These are phyloP conservation scores for Fusarium odoratissimum DNA, from an alignment of 2,329 filamentous ascomycete genomes.

Conservation along the genomic window DNA sequence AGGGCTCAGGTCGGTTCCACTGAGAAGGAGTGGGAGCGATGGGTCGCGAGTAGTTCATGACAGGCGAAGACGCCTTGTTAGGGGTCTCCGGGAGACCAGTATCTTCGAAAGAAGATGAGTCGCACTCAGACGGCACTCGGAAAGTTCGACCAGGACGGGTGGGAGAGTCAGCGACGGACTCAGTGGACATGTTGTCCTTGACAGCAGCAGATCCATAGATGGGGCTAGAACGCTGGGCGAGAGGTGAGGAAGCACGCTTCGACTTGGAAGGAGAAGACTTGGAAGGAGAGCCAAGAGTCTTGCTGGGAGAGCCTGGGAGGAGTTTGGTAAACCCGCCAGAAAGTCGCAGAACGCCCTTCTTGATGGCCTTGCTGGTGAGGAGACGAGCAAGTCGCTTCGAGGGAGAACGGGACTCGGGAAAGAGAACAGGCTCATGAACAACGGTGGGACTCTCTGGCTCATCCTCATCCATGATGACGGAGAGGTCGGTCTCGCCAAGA, in stretches of 20 bases:
- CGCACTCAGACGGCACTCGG: slow-evolving; percentile 31
- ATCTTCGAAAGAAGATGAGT: slow-evolving; percentile 32
- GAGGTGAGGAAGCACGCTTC: slow-evolving; percentile 43
- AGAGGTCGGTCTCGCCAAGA: slow-evolving; percentile 41
- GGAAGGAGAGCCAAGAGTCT: slow-evolving; percentile 45
- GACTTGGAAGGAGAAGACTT: slow-evolving; percentile 40
- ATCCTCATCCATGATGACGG: slow-evolving; percentile 45
- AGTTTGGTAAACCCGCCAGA: slow-evolving; percentile 48
- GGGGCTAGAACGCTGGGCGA: slow-evolving; percentile 30
- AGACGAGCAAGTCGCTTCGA: slow-evolving; percentile 47
- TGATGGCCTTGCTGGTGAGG: slow-evolving; percentile 42
- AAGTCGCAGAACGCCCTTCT: slow-evolving; percentile 42
- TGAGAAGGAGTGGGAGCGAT: slow-evolving; percentile 48
- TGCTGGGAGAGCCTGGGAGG: slow-evolving; percentile 41
- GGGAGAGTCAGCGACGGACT: slow-evolving; percentile 16
- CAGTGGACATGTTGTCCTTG: slow-evolving; percentile 5
- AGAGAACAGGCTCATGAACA: slow-evolving; percentile 35
- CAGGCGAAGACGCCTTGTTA: slow-evolving; percentile 30
- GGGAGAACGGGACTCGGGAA: slow-evolving; percentile 47
- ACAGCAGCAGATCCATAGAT: slow-evolving; percentile 6
- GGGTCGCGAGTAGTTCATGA: slow-evolving; percentile 37
- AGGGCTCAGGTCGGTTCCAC: slow-evolving; percentile 40
- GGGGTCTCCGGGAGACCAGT: slow-evolving; percentile 15
- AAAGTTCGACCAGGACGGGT: slow-evolving; percentile 32
- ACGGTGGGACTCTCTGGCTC: slow-evolving; percentile 46